Conservation (phyloP, 164 flowering plant genomes). For the Berberis thunbergii region DNA sequence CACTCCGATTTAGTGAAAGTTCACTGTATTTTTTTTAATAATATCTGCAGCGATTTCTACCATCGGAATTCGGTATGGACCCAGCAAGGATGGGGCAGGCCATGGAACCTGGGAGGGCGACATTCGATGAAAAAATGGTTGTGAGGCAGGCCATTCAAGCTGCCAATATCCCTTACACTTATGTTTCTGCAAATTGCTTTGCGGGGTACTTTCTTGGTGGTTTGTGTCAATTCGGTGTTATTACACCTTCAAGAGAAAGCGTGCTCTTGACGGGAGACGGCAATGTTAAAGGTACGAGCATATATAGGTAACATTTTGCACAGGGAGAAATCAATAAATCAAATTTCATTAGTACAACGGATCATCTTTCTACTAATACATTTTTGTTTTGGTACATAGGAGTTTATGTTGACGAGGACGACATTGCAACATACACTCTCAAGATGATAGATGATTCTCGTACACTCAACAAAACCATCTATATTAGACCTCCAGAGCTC, state of each 20-base stretch:
- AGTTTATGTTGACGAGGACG: conserved; percentile 49
- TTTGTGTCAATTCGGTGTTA: conserved; percentile 18
- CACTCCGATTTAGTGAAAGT: too few relatives aligned
- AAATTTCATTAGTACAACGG: too few relatives aligned
- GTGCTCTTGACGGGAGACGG: conserved; percentile 27
- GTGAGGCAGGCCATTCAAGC: conserved; percentile 21
- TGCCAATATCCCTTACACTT: conserved; percentile 21
- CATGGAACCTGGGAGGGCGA: conserved; percentile 17
- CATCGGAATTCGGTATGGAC: conserved; percentile 37
- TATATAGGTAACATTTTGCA: too few relatives aligned
- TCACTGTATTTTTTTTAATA: too few relatives aligned
- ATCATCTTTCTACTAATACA: background rate
- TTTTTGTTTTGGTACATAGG: conserved; percentile 15
- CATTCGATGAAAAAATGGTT: conserved; percentile 18
- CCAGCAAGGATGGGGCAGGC: conserved; percentile 27
- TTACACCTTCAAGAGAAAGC: conserved; percentile 26
- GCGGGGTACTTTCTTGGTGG: conserved; percentile 15
- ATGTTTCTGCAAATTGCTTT: background rate
- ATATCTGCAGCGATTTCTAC: conserved; percentile 16
- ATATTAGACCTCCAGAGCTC: conserved; percentile 52
- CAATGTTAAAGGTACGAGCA: conserved; percentile 22
- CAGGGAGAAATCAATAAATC: too few relatives aligned
- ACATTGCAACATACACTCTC: conserved; percentile 42
- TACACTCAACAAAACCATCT: conserved; percentile 53
- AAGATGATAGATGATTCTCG: conserved; percentile 56